phyloP scores from a whole-genome alignment of 495 filamentous ascomycete genomes.

The Amorphotheca resinae region DNA sequence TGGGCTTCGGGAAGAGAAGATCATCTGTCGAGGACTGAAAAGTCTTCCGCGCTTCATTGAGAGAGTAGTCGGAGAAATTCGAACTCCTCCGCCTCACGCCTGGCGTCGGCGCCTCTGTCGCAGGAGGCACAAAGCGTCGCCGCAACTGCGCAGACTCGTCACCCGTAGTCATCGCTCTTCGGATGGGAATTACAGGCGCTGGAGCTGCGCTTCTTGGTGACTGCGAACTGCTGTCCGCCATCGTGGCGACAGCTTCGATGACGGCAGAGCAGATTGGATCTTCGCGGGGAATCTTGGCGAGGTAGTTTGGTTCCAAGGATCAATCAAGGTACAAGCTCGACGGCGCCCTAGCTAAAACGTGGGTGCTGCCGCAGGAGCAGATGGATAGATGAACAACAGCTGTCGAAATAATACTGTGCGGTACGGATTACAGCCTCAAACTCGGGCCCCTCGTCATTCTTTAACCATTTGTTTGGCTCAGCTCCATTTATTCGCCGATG shows the following conservation, averaged over 20 bases:
- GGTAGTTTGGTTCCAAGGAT: too few relatives aligned
- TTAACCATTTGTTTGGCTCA: too few relatives aligned
- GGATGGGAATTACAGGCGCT: neutral
- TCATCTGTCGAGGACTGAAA: constrained; percentile 62
- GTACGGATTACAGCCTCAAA: too few relatives aligned
- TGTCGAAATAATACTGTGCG: too few relatives aligned
- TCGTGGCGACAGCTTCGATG: constrained; percentile 1
- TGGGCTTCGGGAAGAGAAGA: constrained; percentile 52
- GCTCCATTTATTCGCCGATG: too few relatives aligned
- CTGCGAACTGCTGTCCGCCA: neutral
- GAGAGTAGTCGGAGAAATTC: constrained; percentile 55
- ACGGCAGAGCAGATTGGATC: neutral
- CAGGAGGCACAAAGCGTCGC: constrained; percentile 1
- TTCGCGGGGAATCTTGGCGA: neutral
- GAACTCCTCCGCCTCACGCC: constrained; percentile 51
- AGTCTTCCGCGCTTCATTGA: constrained; percentile 52
- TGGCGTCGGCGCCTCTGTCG: neutral
- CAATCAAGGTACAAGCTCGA: too few relatives aligned
- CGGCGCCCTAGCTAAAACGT: too few relatives aligned
- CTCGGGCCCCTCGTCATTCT: too few relatives aligned
- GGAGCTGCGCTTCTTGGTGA: neutral
- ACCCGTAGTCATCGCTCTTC: constrained; percentile 7
- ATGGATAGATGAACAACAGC: too few relatives aligned
- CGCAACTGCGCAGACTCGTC: constrained; percentile 14
- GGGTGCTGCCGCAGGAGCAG: too few relatives aligned